phyloP scores from a whole-genome alignment of 2,329 filamentous ascomycete species.

The Ilyonectria robusta region DNA sequence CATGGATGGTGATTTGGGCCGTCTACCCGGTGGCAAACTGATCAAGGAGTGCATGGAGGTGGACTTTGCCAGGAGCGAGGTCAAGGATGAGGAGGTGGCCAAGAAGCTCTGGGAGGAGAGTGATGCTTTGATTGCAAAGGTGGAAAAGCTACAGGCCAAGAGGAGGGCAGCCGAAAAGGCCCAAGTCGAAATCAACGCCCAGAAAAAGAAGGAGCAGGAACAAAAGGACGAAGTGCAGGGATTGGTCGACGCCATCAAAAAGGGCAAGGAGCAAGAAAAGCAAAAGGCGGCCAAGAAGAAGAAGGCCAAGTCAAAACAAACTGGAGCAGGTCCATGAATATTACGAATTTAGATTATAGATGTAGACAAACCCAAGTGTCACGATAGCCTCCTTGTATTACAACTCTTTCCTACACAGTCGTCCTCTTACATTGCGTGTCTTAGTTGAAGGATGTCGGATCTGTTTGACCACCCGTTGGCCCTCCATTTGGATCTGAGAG shows the following conservation, averaged over 20 bases:
- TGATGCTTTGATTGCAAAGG: slow-evolving; percentile 86
- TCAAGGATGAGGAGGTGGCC: slow-evolving; percentile 83
- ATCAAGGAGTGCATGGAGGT: slow-evolving; percentile 92
- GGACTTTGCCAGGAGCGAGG: slow-evolving; percentile 78
- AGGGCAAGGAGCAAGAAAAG: slow-evolving; percentile 54
- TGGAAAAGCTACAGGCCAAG: slow-evolving; percentile 76
- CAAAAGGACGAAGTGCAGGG: slow-evolving; percentile 51
- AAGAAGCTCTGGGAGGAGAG: slow-evolving; percentile 93
- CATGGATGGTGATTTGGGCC: slow-evolving; percentile 82
- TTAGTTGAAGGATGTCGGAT: too few relatives aligned
- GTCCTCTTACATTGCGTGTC: too few relatives aligned
- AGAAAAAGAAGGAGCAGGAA: slow-evolving; percentile 55
- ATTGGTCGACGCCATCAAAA: slow-evolving; percentile 62
- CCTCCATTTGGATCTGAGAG: slow-evolving; percentile 28
- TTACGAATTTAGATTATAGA: slow-evolving; percentile 39
- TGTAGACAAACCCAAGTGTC: slow-evolving; percentile 20
- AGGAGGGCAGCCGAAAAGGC: slow-evolving; percentile 61
- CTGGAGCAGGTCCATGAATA: slow-evolving; percentile 32
- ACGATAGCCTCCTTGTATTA: slow-evolving; percentile 18
- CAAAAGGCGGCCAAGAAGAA: slow-evolving; percentile 41
- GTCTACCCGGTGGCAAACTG: slow-evolving; percentile 76
- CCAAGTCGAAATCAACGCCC: slow-evolving; percentile 51
- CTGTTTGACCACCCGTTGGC: not conserved
- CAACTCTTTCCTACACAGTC: slow-evolving; percentile 21
- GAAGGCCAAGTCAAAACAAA: slow-evolving; percentile 42